Conservation (phyloP, 2,329 filamentous ascomycete species). For the Fusarium verrucosum region DNA sequence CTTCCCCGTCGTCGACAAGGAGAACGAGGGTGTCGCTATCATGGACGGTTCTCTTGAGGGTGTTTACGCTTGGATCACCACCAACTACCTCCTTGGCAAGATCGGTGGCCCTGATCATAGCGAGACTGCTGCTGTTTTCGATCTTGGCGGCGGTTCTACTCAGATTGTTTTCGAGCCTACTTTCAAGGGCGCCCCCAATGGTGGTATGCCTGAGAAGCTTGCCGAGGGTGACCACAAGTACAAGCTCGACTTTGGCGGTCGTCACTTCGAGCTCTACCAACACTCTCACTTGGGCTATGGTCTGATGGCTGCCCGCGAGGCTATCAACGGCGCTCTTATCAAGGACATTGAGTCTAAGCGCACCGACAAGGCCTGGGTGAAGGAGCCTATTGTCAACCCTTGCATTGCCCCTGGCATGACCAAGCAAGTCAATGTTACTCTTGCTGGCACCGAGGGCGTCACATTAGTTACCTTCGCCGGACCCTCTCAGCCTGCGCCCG, state of each 20-base stretch:
- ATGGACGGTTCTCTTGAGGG: constrained; percentile 98
- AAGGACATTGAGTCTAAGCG: constrained; percentile 71
- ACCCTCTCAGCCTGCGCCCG: constrained; percentile 76
- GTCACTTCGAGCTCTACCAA: constrained; percentile 93
- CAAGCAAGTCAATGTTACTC: constrained; percentile 75
- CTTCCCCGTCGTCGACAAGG: constrained; percentile 89
- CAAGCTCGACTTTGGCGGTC: constrained; percentile 86
- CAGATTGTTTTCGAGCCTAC: constrained; percentile 99
- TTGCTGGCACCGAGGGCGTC: constrained; percentile 68
- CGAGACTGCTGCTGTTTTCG: constrained; percentile 92
- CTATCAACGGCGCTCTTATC: constrained; percentile 81
- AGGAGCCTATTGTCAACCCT: constrained; percentile 78
- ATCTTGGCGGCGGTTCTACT: constrained; percentile 95
- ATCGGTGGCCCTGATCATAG: constrained; percentile 92
- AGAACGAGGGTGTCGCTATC: constrained; percentile 88
- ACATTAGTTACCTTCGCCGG: constrained; percentile 85
- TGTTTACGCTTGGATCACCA: constrained; percentile 98
- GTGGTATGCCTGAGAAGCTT: constrained; percentile 86
- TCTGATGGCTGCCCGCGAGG: constrained; percentile 91
- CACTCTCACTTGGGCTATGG: constrained; percentile 98
- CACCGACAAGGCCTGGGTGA: constrained; percentile 72
- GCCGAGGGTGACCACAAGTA: constrained; percentile 96
- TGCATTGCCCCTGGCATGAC: constrained; percentile 85
- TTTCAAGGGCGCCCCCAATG: constrained; percentile 76
- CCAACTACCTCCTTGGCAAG: constrained; percentile 97